Evolutionary conservation across 106 monocot genomes (phyloP).

Genomic region (Iris macrosiphon): DNA sequence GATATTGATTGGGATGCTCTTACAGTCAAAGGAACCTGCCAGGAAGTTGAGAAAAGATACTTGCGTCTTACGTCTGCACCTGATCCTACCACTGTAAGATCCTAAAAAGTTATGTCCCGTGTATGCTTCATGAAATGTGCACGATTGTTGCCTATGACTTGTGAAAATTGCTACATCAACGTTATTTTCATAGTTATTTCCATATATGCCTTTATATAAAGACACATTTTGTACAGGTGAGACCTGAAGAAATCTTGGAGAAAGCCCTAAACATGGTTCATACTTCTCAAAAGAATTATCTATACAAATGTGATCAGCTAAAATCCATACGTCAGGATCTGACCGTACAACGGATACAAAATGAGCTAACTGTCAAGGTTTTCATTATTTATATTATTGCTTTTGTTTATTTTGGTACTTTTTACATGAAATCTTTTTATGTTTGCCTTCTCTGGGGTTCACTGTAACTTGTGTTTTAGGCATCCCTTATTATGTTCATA

Average conservation of each 20-base stretch:
- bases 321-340: constrained; percentile 97
- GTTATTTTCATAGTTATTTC: no score
- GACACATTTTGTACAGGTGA: constrained; percentile 52
- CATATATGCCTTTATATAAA: background rate
- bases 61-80: constrained; percentile 95
- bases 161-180: no score
- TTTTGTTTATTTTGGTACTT: no score
- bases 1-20: constrained; percentile 97
- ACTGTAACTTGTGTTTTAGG: no score
- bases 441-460: no score
- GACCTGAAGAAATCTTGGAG: constrained; percentile 87
- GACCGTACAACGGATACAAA: constrained; percentile 88
- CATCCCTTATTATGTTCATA: no score
- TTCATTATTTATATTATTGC: no score
- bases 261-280: constrained; percentile 84
- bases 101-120: no score
- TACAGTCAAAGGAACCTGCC: constrained; percentile 91
- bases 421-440: no score
- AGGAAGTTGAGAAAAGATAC: constrained; percentile 93
- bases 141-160: no score
- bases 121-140: no score
- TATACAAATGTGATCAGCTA: constrained; percentile 95
- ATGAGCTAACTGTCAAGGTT: constrained; percentile 89
- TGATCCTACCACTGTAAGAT: constrained; percentile 78
- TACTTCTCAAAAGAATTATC: constrained; percentile 73